A percentile compares a stretch with the other conserved stretches of the same genome.
Evolutionary conservation across 345 rosid species (phyloP).

Genomic region (Camelina sativa): DNA sequence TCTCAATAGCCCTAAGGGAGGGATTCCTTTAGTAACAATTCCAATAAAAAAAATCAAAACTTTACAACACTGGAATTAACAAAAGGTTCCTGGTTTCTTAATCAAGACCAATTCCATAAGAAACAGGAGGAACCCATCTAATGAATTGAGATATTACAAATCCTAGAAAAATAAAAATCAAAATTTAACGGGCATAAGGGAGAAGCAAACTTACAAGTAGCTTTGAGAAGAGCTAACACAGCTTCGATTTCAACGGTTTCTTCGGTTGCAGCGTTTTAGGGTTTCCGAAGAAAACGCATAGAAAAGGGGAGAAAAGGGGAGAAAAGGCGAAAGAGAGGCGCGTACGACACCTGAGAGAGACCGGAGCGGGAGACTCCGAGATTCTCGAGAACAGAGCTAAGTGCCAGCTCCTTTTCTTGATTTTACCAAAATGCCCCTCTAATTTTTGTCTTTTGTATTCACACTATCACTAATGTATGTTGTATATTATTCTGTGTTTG

Average conservation of each 20-base stretch:
- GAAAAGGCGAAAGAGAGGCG: background rate
- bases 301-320: background rate
- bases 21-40: conserved; percentile 3
- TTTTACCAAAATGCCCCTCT: conserved; percentile 32
- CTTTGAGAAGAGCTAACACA: background rate
- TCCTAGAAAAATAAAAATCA: background rate
- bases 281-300: conserved; percentile 30
- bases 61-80: background rate
- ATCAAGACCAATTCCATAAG: background rate
- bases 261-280: conserved; percentile 27
- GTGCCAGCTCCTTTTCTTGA: background rate
- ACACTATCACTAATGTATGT: background rate
- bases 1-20: conserved; percentile 5
- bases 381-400: conserved; percentile 29
- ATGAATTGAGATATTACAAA: conserved; percentile 2
- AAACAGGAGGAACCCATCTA: background rate
- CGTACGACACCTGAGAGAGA: background rate
- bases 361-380: conserved; percentile 41
- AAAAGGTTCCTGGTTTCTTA: too few species aligned
- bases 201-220: conserved; percentile 21
- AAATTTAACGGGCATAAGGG: background rate
- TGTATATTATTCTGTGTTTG: background rate
- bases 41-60: background rate
- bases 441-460: conserved; percentile 9
- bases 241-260: conserved; percentile 14